Conservation (phyloP, 352 stramenopile genomes). For the Globisporangium nunn region DNA sequence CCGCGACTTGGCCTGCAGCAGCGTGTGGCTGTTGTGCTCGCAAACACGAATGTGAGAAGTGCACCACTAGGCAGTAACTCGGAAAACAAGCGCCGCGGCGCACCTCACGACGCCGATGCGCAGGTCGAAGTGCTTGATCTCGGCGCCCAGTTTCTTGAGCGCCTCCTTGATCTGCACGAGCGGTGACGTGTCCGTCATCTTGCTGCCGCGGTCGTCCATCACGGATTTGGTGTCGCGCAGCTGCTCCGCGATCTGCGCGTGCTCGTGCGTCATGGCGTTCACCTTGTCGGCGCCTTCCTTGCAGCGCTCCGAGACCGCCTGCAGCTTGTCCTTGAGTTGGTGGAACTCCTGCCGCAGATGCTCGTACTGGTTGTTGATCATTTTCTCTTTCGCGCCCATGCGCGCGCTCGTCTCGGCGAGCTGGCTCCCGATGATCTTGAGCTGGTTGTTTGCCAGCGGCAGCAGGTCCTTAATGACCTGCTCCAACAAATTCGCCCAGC, state of each 20-base stretch:
- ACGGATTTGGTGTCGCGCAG: constrained; percentile 66
- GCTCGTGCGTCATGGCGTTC: constrained; percentile 71
- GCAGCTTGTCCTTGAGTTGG: constrained; percentile 56
- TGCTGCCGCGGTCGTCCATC: constrained; percentile 75
- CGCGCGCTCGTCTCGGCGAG: constrained; percentile 51
- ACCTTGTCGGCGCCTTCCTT: constrained; percentile 65
- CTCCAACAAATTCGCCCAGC: not conserved
- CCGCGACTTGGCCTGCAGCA: constrained; percentile 65
- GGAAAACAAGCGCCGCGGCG: not conserved
- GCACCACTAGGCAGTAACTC: no score
- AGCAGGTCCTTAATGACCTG: constrained; percentile 50
- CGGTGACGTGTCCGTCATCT: constrained; percentile 83
- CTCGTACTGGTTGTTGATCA: constrained; percentile 81
- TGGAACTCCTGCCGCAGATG: constrained; percentile 56
- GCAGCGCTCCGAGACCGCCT: constrained; percentile 47
- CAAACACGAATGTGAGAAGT: not conserved
- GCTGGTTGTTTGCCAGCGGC: constrained; percentile 43
- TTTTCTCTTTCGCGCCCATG: constrained; percentile 70
- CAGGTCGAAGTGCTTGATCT: constrained; percentile 83
- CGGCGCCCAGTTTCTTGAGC: constrained; percentile 60
- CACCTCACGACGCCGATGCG: constrained; percentile 71
- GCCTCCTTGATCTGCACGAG: constrained; percentile 82
- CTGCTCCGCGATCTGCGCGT: constrained; percentile 65
- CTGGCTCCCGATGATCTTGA: constrained; percentile 51
- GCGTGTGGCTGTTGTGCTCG: constrained; percentile 34